Percentiles rank a stretch among this genome's conserved stretches.
phyloP scores from a whole-genome alignment of 345 rosid species.

The Arabis hirsuta region DNA sequence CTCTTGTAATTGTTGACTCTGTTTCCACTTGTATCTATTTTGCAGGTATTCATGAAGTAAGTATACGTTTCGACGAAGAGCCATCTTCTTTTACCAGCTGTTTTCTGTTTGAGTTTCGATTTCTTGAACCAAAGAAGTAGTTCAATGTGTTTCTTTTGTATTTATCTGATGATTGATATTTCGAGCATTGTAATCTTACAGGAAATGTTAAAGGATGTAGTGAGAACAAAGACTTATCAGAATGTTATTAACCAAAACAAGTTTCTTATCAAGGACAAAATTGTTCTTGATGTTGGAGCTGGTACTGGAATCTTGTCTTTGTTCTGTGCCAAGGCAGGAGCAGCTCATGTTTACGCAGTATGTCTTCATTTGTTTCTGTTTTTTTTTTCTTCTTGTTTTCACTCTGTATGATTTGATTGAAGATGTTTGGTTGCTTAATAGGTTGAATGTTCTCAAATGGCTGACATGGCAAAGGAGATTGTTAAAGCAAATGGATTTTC shows the following conservation, averaged over 20 bases:
- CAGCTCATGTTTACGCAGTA: constrained; percentile 92
- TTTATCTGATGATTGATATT: constrained; percentile 1
- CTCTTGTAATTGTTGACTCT: constrained; percentile 20
- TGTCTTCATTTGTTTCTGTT: constrained; percentile 25
- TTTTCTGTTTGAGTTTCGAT: background rate
- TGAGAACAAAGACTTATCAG: constrained; percentile 96
- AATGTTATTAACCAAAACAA: constrained; percentile 91
- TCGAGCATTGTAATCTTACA: constrained; percentile 42
- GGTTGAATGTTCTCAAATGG: constrained; percentile 97
- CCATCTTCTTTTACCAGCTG: background rate
- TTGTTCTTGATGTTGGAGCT: constrained; percentile 98
- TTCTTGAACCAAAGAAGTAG: background rate
- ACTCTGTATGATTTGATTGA: constrained; percentile 8
- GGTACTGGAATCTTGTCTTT: constrained; percentile 97
- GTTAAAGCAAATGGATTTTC: constrained; percentile 85
- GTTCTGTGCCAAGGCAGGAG: constrained; percentile 98
- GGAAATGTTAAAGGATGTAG: constrained; percentile 98
- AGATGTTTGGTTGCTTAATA: constrained; percentile 31
- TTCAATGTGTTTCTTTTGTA: background rate
- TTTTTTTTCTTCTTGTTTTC: background rate
- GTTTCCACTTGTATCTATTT: constrained; percentile 28
- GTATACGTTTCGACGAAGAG: constrained; percentile 44
- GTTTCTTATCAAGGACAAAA: constrained; percentile 85
- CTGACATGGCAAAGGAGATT: constrained; percentile 92
- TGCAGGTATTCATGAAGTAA: constrained; percentile 99